A percentile compares a stretch with the other conserved stretches of the same genome.
These are phyloP conservation scores for Thymus mandschuricus DNA, from an alignment of 257 asterid genomes.

Conservation along the genomic window DNA sequence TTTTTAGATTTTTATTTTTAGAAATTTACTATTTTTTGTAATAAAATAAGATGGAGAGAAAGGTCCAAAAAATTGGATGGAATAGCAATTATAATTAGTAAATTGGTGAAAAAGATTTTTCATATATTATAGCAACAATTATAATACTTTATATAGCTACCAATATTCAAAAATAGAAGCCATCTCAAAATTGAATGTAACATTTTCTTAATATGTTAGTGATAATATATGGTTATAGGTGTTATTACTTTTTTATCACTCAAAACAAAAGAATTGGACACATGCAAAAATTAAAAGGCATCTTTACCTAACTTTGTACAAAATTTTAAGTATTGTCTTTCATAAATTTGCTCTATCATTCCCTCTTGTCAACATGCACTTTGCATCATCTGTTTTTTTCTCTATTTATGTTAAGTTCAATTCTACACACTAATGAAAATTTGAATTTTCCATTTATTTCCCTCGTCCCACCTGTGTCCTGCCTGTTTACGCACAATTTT, in stretches of 20 bases:
- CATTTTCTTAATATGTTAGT: not conserved
- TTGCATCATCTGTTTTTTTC: not conserved
- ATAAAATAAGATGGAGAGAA: not conserved
- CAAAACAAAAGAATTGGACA: not conserved
- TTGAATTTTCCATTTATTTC: no score
- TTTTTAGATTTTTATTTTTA: not conserved
- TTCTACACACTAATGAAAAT: not conserved
- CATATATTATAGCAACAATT: not conserved
- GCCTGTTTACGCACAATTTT: no score
- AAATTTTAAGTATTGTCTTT: not conserved
- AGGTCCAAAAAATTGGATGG: slow-evolving; percentile 16
- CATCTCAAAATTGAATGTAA: not conserved
- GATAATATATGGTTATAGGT: no score
- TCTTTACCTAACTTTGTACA: not conserved
- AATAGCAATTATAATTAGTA: slow-evolving; percentile 24
- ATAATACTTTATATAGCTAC: not conserved
- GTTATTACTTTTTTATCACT: not conserved
- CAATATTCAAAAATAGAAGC: not conserved
- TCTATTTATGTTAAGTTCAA: not conserved
- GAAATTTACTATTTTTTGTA: slow-evolving; percentile 3
- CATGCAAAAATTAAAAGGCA: not conserved
- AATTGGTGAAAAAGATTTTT: slow-evolving; percentile 19
- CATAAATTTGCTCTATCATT: slow-evolving; percentile 15
- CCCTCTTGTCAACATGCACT: not conserved
- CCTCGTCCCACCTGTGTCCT: no score